Percentiles rank a stretch among this genome's conserved stretches.
phyloP scores from a whole-genome alignment of 352 stramenopile genomes.

The Phytophthora brassicae region DNA sequence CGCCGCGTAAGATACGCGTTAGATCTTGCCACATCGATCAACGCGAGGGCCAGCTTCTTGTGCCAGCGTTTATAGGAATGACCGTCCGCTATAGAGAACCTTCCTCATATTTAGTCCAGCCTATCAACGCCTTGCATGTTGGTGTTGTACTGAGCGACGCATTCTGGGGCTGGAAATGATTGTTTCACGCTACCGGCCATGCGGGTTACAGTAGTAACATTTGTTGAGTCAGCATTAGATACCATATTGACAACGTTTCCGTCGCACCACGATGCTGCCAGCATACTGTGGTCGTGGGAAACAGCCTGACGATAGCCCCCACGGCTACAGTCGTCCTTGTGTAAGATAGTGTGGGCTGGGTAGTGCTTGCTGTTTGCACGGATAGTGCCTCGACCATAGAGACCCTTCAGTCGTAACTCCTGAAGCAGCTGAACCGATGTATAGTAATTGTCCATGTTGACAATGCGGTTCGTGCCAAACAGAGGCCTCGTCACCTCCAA shows the following conservation, averaged over 20 bases:
- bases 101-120: neutral
- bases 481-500: neutral
- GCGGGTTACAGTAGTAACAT: neutral
- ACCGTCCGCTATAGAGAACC: neutral
- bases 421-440: neutral
- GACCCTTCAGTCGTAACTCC: neutral
- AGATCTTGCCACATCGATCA: neutral
- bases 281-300: conserved; percentile 5
- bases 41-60: neutral
- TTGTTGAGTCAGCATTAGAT: conserved; percentile 1
- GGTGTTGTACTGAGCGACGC: conserved; percentile 1
- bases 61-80: neutral
- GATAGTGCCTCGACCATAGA: neutral
- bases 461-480: neutral
- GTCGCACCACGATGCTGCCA: conserved; percentile 6
- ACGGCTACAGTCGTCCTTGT: conserved; percentile 1
- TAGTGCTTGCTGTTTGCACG: neutral
- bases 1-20: neutral
- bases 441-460: conserved; percentile 10
- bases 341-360: neutral
- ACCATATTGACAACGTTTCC: neutral
- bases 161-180: neutral
- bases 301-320: conserved; percentile 3
- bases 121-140: neutral
- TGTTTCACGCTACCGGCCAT: neutral